Base-by-base conservation (phyloP, 441 rosid genomes). In the Eruca vesicaria region DNA sequence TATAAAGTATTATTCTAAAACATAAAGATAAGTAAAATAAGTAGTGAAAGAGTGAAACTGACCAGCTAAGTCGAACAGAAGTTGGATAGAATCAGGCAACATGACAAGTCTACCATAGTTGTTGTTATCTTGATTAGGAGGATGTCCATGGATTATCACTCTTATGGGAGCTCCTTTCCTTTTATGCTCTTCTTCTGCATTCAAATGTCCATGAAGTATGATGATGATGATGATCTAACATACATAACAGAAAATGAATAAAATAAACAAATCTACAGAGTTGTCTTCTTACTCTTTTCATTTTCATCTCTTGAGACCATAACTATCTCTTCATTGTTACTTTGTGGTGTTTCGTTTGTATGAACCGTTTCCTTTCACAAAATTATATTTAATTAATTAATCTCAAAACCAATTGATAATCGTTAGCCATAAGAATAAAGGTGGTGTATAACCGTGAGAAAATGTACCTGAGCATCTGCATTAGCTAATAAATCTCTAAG, bases 51-150 rank as follows among this genome's bases (percentile, higher is more conserved):
- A 61, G 45, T 68, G 56, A 78, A 72, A 84, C 79, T 72, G 84
- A 91, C 97, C 97, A 81, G 98, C 93, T 81, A 91, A 18, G 73
- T 70, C 77, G 77, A 89, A 78, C 20, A 96, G 96, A 31, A 87
- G 93, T 64, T 88, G 86, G 18, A 86, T 79, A 61, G 97, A 80
- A 60, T 85, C 73, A 7, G 97, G 95, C 74, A 93, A 84, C 84
- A 82, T 69, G 78, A 90, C 77, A 74, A 93, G 87, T 85, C 86
- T 90, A 36, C 97, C 95, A 2, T 12, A 83, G 52, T 33, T 75
- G 21, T 36, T 26, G 75, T 77, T 57, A 57, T 63, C 74, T 80
- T 85, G 75, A 53, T 79, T 73, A 55, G 97, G 97, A 79, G 81
- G 78, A 74, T 89, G 83, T 68, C 92, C 86, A 55, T 90, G 93